Percentiles rank a stretch among this genome's conserved stretches.
Evolutionary conservation across 164 flowering plant genomes (phyloP).

Genomic region (Chloranthus sessilifolius): DNA sequence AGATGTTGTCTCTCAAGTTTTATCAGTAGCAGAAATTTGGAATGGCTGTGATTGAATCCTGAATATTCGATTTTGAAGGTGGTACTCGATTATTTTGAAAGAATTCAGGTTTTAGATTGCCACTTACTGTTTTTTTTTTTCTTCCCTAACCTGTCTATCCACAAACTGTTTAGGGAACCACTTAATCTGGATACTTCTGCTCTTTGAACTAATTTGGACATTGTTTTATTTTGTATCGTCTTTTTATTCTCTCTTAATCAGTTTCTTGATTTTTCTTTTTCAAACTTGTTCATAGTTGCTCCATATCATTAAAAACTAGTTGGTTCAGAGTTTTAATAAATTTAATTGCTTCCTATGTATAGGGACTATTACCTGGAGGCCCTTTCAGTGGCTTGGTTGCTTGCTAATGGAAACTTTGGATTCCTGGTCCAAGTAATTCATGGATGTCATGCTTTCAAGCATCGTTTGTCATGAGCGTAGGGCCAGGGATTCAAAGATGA

Average conservation of each 20-base stretch:
- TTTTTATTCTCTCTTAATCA: neutral
- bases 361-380: slow-evolving; percentile 4
- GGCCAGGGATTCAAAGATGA: slow-evolving; percentile 38
- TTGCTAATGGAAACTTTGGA: slow-evolving; percentile 1
- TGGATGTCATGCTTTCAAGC: slow-evolving; percentile 18
- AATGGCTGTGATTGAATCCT: too few relatives aligned
- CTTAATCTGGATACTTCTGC: too few relatives aligned
- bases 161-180: too few relatives aligned
- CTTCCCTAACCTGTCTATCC: too few relatives aligned
- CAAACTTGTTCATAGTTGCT: neutral
- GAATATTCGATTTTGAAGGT: too few relatives aligned
- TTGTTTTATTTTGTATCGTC: neutral
- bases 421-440: slow-evolving; percentile 3
- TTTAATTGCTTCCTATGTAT: too few relatives aligned
- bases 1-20: too few relatives aligned
- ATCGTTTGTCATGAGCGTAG: slow-evolving; percentile 16
- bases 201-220: neutral
- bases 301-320: neutral
- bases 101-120: too few relatives aligned
- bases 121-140: too few relatives aligned
- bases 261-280: neutral
- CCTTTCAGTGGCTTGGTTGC: neutral
- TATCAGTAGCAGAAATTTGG: too few relatives aligned
- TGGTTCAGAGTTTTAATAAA: too few relatives aligned
- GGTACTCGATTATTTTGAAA: too few relatives aligned